These are phyloP conservation scores for Datura wrightii DNA, from an alignment of 257 asterid genomes.

Conservation along the genomic window DNA sequence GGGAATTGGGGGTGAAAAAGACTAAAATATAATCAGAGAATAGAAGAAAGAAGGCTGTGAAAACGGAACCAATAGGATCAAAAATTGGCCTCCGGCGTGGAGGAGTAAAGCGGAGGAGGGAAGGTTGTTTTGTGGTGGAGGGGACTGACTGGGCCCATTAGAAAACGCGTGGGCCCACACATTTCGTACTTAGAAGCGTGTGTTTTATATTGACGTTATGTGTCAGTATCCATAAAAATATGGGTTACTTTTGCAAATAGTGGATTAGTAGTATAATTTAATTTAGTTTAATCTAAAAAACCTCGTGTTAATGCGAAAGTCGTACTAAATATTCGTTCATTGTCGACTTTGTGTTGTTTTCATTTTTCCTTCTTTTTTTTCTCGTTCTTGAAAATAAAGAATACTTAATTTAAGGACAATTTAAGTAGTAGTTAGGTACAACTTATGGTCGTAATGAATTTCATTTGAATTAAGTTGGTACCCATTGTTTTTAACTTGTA, in stretches of 20 bases:
- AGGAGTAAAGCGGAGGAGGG: not conserved
- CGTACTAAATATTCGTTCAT: not conserved
- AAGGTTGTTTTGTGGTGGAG: not conserved
- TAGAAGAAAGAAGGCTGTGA: not conserved
- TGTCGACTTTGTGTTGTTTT: not conserved
- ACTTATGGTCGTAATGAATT: not conserved
- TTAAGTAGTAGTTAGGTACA: not conserved
- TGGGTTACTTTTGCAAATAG: not conserved
- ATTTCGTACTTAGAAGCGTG: not conserved
- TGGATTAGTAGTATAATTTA: not conserved
- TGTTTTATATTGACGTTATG: not conserved
- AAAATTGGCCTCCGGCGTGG: conserved; percentile 11
- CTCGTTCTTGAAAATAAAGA: not conserved
- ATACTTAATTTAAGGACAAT: not conserved
- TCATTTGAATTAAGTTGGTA: not conserved
- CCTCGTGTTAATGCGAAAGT: too few species aligned
- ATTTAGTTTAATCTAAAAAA: too few species aligned
- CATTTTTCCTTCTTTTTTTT: not conserved
- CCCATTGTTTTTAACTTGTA: not conserved
- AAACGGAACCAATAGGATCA: not conserved
- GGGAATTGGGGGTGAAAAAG: conserved; percentile 2
- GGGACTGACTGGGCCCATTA: not conserved
- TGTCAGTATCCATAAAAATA: not conserved
- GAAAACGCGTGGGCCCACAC: conserved; percentile 30
- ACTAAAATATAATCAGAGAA: not conserved